Evolutionary conservation across 192 early-diverging fungal species (phyloP).

Genomic region (Coemansia sp.): DNA sequence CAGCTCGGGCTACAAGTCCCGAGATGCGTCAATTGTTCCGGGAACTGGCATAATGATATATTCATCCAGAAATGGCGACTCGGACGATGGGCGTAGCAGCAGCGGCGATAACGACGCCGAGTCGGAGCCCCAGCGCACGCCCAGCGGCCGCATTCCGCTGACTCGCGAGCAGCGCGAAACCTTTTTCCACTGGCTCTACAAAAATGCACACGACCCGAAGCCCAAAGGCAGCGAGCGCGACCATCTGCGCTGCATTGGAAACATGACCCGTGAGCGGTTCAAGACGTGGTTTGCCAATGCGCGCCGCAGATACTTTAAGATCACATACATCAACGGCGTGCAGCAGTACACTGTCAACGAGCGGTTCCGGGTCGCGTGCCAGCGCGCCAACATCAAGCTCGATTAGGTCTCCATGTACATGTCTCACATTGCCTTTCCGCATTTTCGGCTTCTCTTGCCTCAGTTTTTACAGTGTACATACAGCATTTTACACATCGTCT

Average conservation of each 20-base stretch:
- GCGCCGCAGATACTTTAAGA: conserved; percentile 49
- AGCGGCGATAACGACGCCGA: conserved; percentile 12
- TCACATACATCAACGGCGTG: conserved; percentile 27
- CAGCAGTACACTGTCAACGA: conserved; percentile 36
- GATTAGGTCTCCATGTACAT: conserved; percentile 13
- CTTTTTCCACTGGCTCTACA: conserved; percentile 48
- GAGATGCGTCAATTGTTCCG: neutral
- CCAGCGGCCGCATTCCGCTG: conserved; percentile 29
- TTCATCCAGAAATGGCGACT: conserved; percentile 1
- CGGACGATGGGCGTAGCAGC: conserved; percentile 21
- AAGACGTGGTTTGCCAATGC: conserved; percentile 58
- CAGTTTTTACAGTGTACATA: neutral
- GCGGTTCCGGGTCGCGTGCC: conserved; percentile 39
- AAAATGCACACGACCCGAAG: conserved; percentile 46
- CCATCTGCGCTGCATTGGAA: conserved; percentile 34
- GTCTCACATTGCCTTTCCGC: neutral
- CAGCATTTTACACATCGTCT: neutral
- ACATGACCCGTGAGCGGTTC: conserved; percentile 51
- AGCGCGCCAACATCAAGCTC: conserved; percentile 39
- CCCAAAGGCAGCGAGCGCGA: conserved; percentile 54
- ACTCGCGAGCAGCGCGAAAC: conserved; percentile 32
- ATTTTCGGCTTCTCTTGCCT: neutral
- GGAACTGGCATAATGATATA: neutral
- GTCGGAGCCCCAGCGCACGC: conserved; percentile 9
- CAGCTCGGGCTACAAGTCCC: neutral